Conservation (phyloP, 768 basidiomycete genomes). For the Collybia sp. region DNA sequence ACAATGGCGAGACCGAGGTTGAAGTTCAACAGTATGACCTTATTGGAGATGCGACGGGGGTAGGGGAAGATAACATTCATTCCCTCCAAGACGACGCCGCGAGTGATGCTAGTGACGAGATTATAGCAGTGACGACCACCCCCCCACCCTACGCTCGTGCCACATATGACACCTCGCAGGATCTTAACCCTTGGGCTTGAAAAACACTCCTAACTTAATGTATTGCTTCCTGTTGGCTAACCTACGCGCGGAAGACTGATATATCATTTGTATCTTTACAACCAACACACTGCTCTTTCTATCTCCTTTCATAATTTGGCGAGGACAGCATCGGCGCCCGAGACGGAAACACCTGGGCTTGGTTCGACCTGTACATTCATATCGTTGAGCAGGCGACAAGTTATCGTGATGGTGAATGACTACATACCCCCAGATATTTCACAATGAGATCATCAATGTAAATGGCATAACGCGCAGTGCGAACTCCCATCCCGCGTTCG, state of each 20-base stretch:
- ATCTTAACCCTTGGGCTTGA: conserved; percentile 60
- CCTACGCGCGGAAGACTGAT: conserved; percentile 1
- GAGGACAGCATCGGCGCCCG: conserved; percentile 55
- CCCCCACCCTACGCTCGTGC: conserved; percentile 42
- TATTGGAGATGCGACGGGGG: conserved; percentile 30
- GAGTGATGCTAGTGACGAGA: conserved; percentile 14
- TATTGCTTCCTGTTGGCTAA: conserved; percentile 6
- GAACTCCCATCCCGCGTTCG: conserved; percentile 44
- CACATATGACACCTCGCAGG: conserved; percentile 29
- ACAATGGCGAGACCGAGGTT: conserved; percentile 35
- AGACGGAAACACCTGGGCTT: conserved; percentile 46
- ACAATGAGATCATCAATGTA: conserved; percentile 69
- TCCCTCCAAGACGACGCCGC: conserved; percentile 18
- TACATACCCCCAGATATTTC: conserved; percentile 54
- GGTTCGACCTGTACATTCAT: conserved; percentile 37
- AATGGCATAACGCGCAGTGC: conserved; percentile 59
- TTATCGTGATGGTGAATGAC: neutral
- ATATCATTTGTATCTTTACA: neutral
- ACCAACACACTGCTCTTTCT: neutral
- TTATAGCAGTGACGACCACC: conserved; percentile 31
- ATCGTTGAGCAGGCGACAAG: neutral
- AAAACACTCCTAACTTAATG: neutral
- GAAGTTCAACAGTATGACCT: conserved; percentile 29
- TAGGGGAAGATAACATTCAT: conserved; percentile 18
- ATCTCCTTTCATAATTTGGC: conserved; percentile 30